A percentile compares a stretch with the other conserved stretches of the same genome.
Evolutionary conservation across 805 yeast genomes (phyloP).

Genomic region (Schwanniomyces pseudopolymorphus): DNA sequence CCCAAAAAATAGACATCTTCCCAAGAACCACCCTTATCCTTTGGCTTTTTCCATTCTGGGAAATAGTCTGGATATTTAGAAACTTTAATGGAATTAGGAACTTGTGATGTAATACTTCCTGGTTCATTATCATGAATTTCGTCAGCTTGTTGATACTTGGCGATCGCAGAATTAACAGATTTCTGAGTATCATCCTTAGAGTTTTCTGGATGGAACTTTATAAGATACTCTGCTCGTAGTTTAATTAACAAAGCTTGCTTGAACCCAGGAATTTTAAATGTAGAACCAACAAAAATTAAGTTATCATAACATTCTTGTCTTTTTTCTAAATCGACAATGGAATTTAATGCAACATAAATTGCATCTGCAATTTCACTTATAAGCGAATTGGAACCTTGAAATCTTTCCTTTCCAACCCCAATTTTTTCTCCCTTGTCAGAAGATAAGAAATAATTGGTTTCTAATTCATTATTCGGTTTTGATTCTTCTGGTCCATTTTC

Average conservation of each 20-base stretch:
- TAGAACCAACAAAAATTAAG: constrained; percentile 75
- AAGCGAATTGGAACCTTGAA: constrained; percentile 70
- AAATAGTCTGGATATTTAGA: constrained; percentile 86
- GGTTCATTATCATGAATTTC: constrained; percentile 28
- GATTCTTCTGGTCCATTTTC: constrained; percentile 32
- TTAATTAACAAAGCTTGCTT: constrained; percentile 63
- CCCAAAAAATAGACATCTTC: constrained; percentile 80
- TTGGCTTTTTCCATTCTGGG: constrained; percentile 82
- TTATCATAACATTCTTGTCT: constrained; percentile 86
- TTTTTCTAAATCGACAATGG: constrained; percentile 64
- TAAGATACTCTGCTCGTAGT: constrained; percentile 55
- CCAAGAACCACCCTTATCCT: constrained; percentile 55
- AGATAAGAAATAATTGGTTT: constrained; percentile 70
- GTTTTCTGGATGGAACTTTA: constrained; percentile 29
- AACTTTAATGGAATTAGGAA: constrained; percentile 70
- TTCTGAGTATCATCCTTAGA: constrained; percentile 22
- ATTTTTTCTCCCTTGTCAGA: constrained; percentile 50
- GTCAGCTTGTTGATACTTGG: constrained; percentile 44
- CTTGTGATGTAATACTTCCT: constrained; percentile 50
- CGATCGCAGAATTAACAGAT: constrained; percentile 38
- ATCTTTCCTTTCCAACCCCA: constrained; percentile 86
- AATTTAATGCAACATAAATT: constrained; percentile 52
- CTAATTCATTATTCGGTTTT: constrained; percentile 65
- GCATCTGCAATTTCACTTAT: constrained; percentile 54
- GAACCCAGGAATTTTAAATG: constrained; percentile 73